phyloP scores from a whole-genome alignment of 352 stramenopile genomes.

The Phytophthora nicotianae region DNA sequence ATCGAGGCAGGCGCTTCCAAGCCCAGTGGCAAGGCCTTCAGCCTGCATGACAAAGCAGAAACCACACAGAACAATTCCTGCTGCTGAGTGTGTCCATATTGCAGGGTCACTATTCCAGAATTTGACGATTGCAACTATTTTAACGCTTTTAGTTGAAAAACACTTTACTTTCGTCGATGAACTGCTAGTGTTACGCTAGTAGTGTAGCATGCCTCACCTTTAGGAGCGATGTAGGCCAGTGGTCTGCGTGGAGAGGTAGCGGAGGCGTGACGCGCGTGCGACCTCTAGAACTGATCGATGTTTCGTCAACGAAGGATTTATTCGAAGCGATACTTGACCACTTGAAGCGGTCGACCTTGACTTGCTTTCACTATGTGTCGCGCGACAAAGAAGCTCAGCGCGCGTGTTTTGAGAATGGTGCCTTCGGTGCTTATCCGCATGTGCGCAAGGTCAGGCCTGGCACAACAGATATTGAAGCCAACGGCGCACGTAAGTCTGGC shows the following conservation, averaged over 20 bases:
- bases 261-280: constrained; percentile 11
- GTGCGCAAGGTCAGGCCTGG: constrained; percentile 5
- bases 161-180: no score
- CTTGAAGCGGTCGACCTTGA: constrained; percentile 10
- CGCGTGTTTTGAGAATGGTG: constrained; percentile 1
- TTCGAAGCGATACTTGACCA: constrained; percentile 16
- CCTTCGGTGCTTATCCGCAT: constrained; percentile 5
- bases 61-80: background rate
- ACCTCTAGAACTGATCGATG: background rate
- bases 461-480: constrained; percentile 19
- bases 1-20: constrained; percentile 4
- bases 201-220: no score
- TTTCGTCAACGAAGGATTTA: constrained; percentile 16
- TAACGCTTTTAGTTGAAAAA: no score
- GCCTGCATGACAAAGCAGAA: background rate
- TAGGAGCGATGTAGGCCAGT: no score
- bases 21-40: constrained; percentile 1
- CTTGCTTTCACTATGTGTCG: constrained; percentile 8
- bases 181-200: no score
- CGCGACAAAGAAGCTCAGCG: constrained; percentile 19
- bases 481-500: background rate
- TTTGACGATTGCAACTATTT: background rate
- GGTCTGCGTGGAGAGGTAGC: constrained; percentile 6
- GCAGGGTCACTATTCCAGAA: constrained; percentile 1
- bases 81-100: background rate